Evolutionary conservation across 2,329 filamentous ascomycete genomes (phyloP).

Genomic region (Atkinsonella hypoxylon): DNA sequence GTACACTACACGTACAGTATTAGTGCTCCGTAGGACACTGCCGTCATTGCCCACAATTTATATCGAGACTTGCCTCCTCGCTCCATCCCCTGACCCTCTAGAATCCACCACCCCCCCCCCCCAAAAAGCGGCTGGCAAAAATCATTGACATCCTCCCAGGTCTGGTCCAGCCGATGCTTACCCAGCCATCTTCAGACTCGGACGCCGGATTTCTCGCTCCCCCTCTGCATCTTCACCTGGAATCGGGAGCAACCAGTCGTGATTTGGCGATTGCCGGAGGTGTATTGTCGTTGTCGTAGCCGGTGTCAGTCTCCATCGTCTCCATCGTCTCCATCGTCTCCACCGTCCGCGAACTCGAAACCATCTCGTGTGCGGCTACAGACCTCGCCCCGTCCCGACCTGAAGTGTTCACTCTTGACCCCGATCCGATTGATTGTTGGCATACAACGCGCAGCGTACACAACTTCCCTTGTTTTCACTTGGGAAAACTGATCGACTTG

Average conservation of each 20-base stretch:
- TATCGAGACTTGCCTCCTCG: not conserved
- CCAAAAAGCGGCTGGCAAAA: conserved; percentile 23
- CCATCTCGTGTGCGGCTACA: conserved; percentile 1
- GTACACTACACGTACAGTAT: no score
- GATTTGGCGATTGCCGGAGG: not conserved
- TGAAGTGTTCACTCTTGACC: not conserved
- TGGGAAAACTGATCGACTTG: not conserved
- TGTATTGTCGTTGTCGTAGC: not conserved
- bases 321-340: conserved; percentile 1
- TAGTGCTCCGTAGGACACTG: not conserved
- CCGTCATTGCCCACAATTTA: not conserved
- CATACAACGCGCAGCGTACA: not conserved
- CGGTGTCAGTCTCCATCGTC: not conserved
- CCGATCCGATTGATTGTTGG: not conserved
- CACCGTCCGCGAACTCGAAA: conserved; percentile 4
- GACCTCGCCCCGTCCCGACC: not conserved
- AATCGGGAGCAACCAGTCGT: conserved; percentile 10
- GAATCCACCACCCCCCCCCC: conserved; percentile 9
- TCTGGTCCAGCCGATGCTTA: conserved; percentile 25
- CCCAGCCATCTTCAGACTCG: conserved; percentile 33
- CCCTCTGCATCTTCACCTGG: conserved; percentile 13
- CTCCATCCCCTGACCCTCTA: conserved; percentile 7
- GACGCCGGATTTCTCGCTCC: conserved; percentile 21
- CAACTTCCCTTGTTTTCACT: not conserved
- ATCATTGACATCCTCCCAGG: conserved; percentile 17